Base-by-base conservation (phyloP, 1,139 yeast genomes). In the Hyphopichia buzzinii region DNA sequence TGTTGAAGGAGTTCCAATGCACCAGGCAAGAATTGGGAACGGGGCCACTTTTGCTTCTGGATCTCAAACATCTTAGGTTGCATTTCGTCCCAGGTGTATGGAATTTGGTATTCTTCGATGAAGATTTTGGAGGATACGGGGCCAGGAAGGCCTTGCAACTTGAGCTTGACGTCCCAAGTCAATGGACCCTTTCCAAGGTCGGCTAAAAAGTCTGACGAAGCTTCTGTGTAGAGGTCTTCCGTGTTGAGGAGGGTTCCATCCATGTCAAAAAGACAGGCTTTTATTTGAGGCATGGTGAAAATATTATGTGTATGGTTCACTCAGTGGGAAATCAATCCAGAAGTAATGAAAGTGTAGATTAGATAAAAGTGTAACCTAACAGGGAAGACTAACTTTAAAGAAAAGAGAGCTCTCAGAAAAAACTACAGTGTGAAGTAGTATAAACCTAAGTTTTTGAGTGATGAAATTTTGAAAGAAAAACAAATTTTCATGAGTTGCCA, bases 241-340 rank as follows among this genome's bases (percentile, higher is more conserved):
- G 97, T 85, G 62, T 90, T 87, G 54, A 92, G 75, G 44, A 92
- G 68, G 21, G 95, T 77, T 2, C 98, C 98, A 57, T 92, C 97
- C 97, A 92, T 89, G 68, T 92, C 90, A 60, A 90, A 90, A 39
- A 90, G 83, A 72, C 97, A 89, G 41, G 97, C 97, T 57, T 77
- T 84, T 50, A 75, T 69, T 10, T 19, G 23, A 7, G n/a, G n/a
- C n/a, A n/a, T n/a, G n/a, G 8, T 19, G 23, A 10, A 19, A 6
- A 19, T 19, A 10, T 19, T 19, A 10, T 19, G 23, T n/a, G n/a
- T n/a, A n/a, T n/a, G n/a, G n/a, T n/a, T n/a, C n/a, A n/a, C n/a
- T n/a, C n/a, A n/a, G n/a, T n/a, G n/a, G n/a, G n/a, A n/a, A n/a
- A n/a, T n/a, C n/a, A n/a, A n/a, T n/a, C n/a, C n/a, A n/a, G n/a